phyloP scores from a whole-genome alignment of 805 yeast genomes.

The Yarrowia sp. region DNA sequence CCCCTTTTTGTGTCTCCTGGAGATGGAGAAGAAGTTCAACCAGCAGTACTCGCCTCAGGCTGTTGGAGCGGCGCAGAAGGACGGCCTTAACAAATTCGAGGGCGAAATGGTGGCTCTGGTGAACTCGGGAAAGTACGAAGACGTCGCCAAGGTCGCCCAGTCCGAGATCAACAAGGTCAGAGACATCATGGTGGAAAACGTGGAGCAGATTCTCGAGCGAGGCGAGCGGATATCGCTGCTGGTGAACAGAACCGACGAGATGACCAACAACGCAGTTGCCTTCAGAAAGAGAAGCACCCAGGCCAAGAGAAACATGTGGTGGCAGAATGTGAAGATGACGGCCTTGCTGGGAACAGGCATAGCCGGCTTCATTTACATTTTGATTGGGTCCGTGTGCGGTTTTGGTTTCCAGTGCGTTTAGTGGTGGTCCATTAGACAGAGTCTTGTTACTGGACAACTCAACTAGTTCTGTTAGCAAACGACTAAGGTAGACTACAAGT shows the following conservation, averaged over 20 bases:
- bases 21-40: slow-evolving; percentile 27
- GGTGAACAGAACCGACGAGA: slow-evolving; percentile 74
- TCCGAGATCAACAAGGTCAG: slow-evolving; percentile 62
- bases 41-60: neutral
- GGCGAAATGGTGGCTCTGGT: slow-evolving; percentile 28
- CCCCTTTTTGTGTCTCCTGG: slow-evolving; percentile 33
- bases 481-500: too few relatives aligned
- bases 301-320: slow-evolving; percentile 68
- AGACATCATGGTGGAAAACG: slow-evolving; percentile 67
- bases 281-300: slow-evolving; percentile 68
- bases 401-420: slow-evolving; percentile 24
- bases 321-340: slow-evolving; percentile 44
- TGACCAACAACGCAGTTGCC: slow-evolving; percentile 63
- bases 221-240: slow-evolving; percentile 72
- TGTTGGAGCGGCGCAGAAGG: neutral
- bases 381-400: slow-evolving; percentile 1
- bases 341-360: slow-evolving; percentile 22
- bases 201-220: slow-evolving; percentile 66
- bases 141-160: slow-evolving; percentile 36
- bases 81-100: slow-evolving; percentile 16
- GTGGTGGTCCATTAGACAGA: too few relatives aligned
- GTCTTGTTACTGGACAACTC: too few relatives aligned
- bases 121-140: slow-evolving; percentile 31
- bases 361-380: neutral
- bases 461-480: too few relatives aligned